Base-by-base conservation (phyloP, 1,139 yeast species). In the Magnusiomyces clavatus region DNA sequence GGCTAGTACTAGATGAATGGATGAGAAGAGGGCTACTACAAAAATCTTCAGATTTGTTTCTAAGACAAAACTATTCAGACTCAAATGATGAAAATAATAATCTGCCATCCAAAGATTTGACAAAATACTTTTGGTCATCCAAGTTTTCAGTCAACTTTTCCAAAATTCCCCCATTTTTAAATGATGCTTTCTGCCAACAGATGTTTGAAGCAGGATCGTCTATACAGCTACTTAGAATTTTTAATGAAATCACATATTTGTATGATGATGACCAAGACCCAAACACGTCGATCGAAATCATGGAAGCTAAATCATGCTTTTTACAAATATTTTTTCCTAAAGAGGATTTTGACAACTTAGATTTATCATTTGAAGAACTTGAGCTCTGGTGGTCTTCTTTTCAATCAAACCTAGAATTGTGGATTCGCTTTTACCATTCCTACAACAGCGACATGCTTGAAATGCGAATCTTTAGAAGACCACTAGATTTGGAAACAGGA, bases 201-300 rank as follows among this genome's bases (percentile, higher is more conserved):
- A 45, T 45, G 40, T 45, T 36, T 19, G 48, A 45, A 36, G 48
- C 48, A 6, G 48, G 48, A 10, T 19, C 38, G 29, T 45, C 48
- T 5, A 45, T 37, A 17, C 42, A 19, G 10, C 37, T 45, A 5
- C 24, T 19, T 10, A 34, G 37, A n/a, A 36, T 19, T 3, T 20
- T 45, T 10, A 45, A 36, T 19, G 31, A 24, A 24, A 4, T 24
- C 8, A 5, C 20, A 31, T 31, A 24, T 14, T 6, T 36, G 34
- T 14, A 36, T 29, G 17, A 31, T 10, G 10, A 11, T 19, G 13
- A 12, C 12, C n/a, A 12, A 43, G 16, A n/a, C n/a, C 29, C 42
- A 36, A 37, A 14, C n/a, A 19, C 24, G 14, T 19, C 38, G 13
- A 19, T 6, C n/a, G 17, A 29, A 37, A 19, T n/a, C 20, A 16